phyloP scores from a whole-genome alignment of 2,329 filamentous ascomycete genomes.

The Akanthomyces dipterigenus region DNA sequence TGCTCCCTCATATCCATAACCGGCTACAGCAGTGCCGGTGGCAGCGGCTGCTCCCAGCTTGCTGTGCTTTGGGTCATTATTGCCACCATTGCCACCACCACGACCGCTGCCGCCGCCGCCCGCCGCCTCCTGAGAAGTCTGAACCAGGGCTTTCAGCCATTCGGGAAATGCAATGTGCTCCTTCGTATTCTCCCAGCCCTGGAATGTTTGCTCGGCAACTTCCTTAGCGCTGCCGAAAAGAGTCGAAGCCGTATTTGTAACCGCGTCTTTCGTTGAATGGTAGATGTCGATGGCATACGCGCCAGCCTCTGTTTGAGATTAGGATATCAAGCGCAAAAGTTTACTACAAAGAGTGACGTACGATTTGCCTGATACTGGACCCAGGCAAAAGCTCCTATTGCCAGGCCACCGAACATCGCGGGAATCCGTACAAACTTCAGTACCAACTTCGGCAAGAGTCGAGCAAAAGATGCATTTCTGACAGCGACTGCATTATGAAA shows the following conservation, averaged over 20 bases:
- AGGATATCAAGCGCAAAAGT: slow-evolving; percentile 14
- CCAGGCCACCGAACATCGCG: slow-evolving; percentile 83
- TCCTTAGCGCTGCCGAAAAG: slow-evolving; percentile 67
- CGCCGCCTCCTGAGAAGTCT: slow-evolving; percentile 35
- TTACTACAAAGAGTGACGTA: slow-evolving; percentile 38
- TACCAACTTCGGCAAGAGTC: slow-evolving; percentile 77
- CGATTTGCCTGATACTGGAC: slow-evolving; percentile 91
- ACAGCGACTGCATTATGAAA: slow-evolving; percentile 72
- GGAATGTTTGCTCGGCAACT: slow-evolving; percentile 70
- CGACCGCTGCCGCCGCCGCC: slow-evolving; percentile 48
- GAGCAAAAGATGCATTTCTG: slow-evolving; percentile 57
- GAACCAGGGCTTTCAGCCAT: slow-evolving; percentile 73
- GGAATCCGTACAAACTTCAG: slow-evolving; percentile 83
- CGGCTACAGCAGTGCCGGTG: slow-evolving; percentile 66
- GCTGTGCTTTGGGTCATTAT: slow-evolving; percentile 50
- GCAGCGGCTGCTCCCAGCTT: slow-evolving; percentile 54
- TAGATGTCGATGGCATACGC: slow-evolving; percentile 58
- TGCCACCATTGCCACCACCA: slow-evolving; percentile 40
- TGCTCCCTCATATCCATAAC: slow-evolving; percentile 68
- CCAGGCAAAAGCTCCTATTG: slow-evolving; percentile 82
- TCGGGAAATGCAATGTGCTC: slow-evolving; percentile 63
- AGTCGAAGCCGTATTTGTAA: slow-evolving; percentile 59
- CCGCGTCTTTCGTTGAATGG: slow-evolving; percentile 63
- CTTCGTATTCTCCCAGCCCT: slow-evolving; percentile 78
- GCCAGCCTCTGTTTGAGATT: slow-evolving; percentile 36